Conservation (phyloP, 306 rosid species). For the Lathyrus sativus region DNA sequence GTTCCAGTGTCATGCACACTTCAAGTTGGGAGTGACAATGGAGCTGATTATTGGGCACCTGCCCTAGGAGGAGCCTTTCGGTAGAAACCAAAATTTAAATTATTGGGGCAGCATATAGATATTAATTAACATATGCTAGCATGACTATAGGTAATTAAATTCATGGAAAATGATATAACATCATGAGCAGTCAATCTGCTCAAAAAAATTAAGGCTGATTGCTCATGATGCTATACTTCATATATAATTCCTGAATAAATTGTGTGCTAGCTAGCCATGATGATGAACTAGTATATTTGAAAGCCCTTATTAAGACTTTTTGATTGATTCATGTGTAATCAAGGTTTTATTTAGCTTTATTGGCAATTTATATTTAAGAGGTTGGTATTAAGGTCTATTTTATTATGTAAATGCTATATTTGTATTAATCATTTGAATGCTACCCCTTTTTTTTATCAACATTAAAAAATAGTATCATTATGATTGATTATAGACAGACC, state of each 20-base stretch:
- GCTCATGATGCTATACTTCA: constrained; percentile 99
- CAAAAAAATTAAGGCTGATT: constrained; percentile 78
- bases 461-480: too few relatives aligned
- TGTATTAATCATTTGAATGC: constrained; percentile 48
- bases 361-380: constrained; percentile 32
- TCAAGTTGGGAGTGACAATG: constrained; percentile 95
- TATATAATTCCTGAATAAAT: constrained; percentile 43
- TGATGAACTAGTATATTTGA: constrained; percentile 25
- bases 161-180: constrained; percentile 77
- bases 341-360: constrained; percentile 37
- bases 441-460: background rate
- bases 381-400: constrained; percentile 35
- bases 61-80: constrained; percentile 76
- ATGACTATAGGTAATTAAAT: constrained; percentile 27
- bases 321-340: constrained; percentile 33
- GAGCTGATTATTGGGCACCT: constrained; percentile 99
- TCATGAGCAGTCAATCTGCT: constrained; percentile 99
- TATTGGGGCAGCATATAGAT: constrained; percentile 40
- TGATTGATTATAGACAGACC: too few relatives aligned
- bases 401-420: constrained; percentile 44
- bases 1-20: constrained; percentile 95
- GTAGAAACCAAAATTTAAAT: constrained; percentile 40
- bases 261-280: constrained; percentile 42
- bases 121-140: constrained; percentile 31
- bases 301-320: constrained; percentile 24